phyloP scores from a whole-genome alignment of 1,284 basidiomycete genomes.

The Hymenochaete sp. region DNA sequence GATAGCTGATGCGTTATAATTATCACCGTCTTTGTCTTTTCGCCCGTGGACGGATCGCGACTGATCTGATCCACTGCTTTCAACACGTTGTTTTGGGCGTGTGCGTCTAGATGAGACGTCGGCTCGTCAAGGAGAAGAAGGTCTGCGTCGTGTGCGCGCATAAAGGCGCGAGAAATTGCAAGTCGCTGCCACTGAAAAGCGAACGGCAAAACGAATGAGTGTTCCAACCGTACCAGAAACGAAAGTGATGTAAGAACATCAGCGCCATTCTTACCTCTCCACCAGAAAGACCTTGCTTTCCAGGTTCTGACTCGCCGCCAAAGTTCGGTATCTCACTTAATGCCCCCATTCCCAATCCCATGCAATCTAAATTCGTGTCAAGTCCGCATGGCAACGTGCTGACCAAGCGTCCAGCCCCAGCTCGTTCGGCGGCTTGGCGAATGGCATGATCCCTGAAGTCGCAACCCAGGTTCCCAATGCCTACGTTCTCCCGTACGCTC shows the following conservation, averaged over 20 bases:
- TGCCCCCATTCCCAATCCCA: conserved; percentile 35
- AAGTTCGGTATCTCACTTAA: conserved; percentile 20
- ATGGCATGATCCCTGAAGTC: conserved; percentile 34
- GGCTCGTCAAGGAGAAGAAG: conserved; percentile 76
- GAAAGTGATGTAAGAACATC: not conserved
- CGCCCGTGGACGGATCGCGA: conserved; percentile 38
- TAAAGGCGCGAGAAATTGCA: conserved; percentile 75
- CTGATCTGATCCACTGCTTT: conserved; percentile 60
- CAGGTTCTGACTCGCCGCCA: conserved; percentile 28
- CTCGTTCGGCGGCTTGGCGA: conserved; percentile 51
- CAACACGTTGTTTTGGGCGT: conserved; percentile 72
- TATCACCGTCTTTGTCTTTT: conserved; percentile 61
- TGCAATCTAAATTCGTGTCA: conserved; percentile 55
- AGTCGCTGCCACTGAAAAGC: conserved; percentile 72
- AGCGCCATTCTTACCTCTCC: conserved; percentile 51
- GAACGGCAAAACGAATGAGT: not conserved
- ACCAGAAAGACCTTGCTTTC: conserved; percentile 61
- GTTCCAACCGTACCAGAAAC: not conserved
- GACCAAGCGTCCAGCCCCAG: conserved; percentile 56
- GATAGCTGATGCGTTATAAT: conserved; percentile 80
- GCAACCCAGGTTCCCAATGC: conserved; percentile 51
- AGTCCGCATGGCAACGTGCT: conserved; percentile 55
- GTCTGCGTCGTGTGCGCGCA: conserved; percentile 71
- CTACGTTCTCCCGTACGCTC: conserved; percentile 69
- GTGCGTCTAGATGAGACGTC: conserved; percentile 74